phyloP scores from a whole-genome alignment of 495 filamentous ascomycete species.

The Trichocladium uniseriatum region DNA sequence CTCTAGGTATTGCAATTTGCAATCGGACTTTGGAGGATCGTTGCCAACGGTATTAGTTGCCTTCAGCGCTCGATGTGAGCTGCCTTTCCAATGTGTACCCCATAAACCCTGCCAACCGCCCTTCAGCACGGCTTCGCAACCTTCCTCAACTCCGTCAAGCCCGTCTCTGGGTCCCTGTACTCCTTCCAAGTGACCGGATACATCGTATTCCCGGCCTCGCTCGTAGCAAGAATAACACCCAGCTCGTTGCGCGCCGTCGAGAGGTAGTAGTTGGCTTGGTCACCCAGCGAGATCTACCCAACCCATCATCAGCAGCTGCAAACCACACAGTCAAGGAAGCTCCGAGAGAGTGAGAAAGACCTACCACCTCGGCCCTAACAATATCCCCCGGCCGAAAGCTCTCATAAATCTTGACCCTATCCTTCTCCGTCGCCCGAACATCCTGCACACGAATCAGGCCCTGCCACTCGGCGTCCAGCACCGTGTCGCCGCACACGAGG shows the following conservation, averaged over 20 bases:
- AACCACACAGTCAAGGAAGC: neutral
- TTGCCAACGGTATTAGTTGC: too few species aligned
- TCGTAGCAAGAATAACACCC: conserved; percentile 88
- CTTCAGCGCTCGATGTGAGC: too few species aligned
- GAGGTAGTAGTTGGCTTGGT: conserved; percentile 89
- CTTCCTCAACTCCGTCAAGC: conserved; percentile 70
- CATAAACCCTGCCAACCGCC: neutral
- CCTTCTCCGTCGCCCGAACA: conserved; percentile 90
- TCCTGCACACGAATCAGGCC: conserved; percentile 70
- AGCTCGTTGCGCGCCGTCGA: conserved; percentile 82
- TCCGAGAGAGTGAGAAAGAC: conserved; percentile 15
- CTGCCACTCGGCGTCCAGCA: conserved; percentile 52
- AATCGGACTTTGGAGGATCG: too few species aligned
- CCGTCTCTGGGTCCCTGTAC: conserved; percentile 76
- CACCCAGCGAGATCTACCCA: conserved; percentile 72
- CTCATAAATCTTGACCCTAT: conserved; percentile 80
- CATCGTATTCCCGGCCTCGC: conserved; percentile 82
- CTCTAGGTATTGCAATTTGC: too few species aligned
- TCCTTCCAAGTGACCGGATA: conserved; percentile 91
- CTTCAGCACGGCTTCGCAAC: conserved; percentile 84
- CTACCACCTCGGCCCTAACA: conserved; percentile 74
- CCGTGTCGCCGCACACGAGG: conserved; percentile 59
- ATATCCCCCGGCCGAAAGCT: conserved; percentile 92
- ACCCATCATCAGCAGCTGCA: conserved; percentile 6
- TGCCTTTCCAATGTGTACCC: neutral